phyloP scores from a whole-genome alignment of 805 yeast genomes.

The Yamadazyma olivae region DNA sequence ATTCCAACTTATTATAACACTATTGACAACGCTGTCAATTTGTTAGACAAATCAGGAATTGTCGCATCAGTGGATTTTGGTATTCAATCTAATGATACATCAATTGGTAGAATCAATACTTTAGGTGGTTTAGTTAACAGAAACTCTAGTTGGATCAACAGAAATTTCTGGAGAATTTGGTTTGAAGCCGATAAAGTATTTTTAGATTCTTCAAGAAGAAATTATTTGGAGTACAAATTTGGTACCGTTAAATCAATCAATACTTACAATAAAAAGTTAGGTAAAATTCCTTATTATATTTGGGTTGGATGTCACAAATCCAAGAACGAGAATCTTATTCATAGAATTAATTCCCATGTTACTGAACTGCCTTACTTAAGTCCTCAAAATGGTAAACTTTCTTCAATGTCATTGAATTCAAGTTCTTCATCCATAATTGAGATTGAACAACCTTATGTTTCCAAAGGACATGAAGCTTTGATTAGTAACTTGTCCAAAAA shows the following conservation, averaged over 20 bases:
- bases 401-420: constrained; percentile 1
- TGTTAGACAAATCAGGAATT: constrained; percentile 56
- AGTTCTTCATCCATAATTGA: neutral
- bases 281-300: constrained; percentile 77
- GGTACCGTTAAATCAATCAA: constrained; percentile 79
- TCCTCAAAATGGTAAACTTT: constrained; percentile 35
- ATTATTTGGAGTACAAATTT: constrained; percentile 75
- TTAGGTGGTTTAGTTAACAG: constrained; percentile 71
- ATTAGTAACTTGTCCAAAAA: constrained; percentile 56
- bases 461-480: constrained; percentile 81
- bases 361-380: constrained; percentile 82
- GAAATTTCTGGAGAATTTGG: constrained; percentile 87
- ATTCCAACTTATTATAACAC: constrained; percentile 81
- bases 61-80: constrained; percentile 79
- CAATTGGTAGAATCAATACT: constrained; percentile 67
- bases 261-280: constrained; percentile 59
- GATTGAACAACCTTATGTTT: constrained; percentile 23
- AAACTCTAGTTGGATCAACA: constrained; percentile 70
- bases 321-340: constrained; percentile 41
- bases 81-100: constrained; percentile 63
- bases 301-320: constrained; percentile 65
- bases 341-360: constrained; percentile 69
- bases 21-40: constrained; percentile 59
- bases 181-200: constrained; percentile 81
- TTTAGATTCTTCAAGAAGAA: constrained; percentile 77